A percentile compares a stretch with the other conserved stretches of the same genome.
Conservation (phyloP, 2,329 filamentous ascomycete genomes). For the Epichloe scottii region DNA sequence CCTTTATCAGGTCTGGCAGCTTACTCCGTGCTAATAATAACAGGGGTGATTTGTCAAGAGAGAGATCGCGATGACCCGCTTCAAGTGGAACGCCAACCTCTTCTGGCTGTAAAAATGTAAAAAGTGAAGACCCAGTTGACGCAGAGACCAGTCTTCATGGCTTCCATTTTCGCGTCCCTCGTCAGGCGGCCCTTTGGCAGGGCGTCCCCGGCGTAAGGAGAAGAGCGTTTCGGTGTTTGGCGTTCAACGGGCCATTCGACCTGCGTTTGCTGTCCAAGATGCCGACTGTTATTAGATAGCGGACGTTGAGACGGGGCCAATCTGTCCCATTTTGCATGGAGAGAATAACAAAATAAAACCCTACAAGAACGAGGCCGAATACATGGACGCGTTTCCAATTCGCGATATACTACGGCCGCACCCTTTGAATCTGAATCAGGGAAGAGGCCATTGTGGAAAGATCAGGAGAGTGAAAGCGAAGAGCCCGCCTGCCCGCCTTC, state of each 20-base stretch:
- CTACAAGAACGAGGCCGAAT: background rate
- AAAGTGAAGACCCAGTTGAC: background rate
- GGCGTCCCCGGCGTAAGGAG: background rate
- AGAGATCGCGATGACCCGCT: conserved; percentile 6
- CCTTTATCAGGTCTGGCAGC: background rate
- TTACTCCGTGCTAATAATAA: background rate
- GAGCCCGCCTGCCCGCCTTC: background rate
- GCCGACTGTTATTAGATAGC: conserved; percentile 3
- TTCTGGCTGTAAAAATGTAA: background rate
- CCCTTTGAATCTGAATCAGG: background rate
- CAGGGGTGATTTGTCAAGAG: background rate
- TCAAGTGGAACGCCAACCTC: background rate
- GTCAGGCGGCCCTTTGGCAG: background rate
- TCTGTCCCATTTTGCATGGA: background rate
- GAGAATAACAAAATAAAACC: background rate
- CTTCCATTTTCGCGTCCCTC: background rate
- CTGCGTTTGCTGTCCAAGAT: background rate
- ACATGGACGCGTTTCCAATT: background rate
- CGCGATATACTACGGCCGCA: background rate
- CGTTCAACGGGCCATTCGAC: background rate
- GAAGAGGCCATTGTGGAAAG: background rate
- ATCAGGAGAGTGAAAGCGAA: background rate
- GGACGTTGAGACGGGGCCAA: background rate
- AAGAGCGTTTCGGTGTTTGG: background rate
- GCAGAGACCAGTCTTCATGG: background rate